Percentiles rank a stretch among this genome's conserved stretches.
Conservation (phyloP, 805 yeast genomes). For the Pichia occidentalis region DNA sequence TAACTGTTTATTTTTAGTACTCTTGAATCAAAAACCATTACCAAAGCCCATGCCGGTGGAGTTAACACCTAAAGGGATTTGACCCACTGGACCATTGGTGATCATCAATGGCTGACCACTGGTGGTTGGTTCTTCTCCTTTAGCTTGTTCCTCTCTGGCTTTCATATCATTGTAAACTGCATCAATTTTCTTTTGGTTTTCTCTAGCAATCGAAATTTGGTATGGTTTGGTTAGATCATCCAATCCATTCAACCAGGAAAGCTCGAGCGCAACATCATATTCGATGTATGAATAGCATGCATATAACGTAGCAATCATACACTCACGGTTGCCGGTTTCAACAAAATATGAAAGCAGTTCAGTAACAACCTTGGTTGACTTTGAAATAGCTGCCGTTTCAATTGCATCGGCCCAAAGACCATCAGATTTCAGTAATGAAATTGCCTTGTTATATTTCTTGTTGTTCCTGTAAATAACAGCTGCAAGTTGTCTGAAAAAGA, state of each 20-base stretch:
- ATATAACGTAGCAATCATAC: conserved; percentile 84
- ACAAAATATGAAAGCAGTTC: conserved; percentile 88
- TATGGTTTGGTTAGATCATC: conserved; percentile 87
- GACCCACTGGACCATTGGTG: conserved; percentile 54
- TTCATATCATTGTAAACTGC: conserved; percentile 65
- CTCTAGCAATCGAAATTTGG: conserved; percentile 75
- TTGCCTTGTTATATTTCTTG: conserved; percentile 88
- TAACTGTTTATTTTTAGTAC: neutral
- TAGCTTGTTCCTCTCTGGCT: conserved; percentile 57
- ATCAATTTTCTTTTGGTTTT: conserved; percentile 60
- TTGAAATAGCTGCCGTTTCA: conserved; percentile 82
- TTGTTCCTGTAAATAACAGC: conserved; percentile 90
- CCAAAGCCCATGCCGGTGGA: conserved; percentile 72
- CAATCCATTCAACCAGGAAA: conserved; percentile 85
- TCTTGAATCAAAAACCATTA: conserved; percentile 38
- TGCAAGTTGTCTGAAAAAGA: conserved; percentile 94
- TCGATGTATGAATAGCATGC: conserved; percentile 74
- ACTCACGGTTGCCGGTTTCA: conserved; percentile 94
- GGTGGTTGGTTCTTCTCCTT: conserved; percentile 44
- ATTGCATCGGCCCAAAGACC: conserved; percentile 93
- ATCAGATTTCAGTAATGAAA: conserved; percentile 82
- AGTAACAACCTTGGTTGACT: conserved; percentile 74
- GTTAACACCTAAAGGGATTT: conserved; percentile 48
- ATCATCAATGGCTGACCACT: conserved; percentile 69
- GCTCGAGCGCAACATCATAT: conserved; percentile 79